Evolutionary conservation across 169 alveolate genomes (phyloP).

Genomic region (Plasmodium berghei): DNA sequence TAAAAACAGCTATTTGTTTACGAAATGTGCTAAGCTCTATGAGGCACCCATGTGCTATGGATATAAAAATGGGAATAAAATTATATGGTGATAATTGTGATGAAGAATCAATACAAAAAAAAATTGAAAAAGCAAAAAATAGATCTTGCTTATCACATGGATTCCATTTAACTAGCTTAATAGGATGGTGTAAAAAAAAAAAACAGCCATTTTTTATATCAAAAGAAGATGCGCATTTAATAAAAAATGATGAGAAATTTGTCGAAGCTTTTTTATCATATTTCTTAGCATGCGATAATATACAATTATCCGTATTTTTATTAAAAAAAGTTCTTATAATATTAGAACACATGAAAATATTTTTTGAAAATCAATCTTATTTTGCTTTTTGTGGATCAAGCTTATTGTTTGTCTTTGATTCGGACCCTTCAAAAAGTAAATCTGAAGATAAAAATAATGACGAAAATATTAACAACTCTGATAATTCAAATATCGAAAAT

Average conservation of each 20-base stretch:
- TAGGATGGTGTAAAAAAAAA: constrained; percentile 77
- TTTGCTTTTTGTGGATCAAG: constrained; percentile 84
- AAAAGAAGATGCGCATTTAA: constrained; percentile 76
- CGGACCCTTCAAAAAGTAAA: constrained; percentile 61
- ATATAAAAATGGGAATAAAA: constrained; percentile 82
- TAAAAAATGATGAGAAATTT: constrained; percentile 69
- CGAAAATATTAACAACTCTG: background rate
- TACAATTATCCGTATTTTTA: constrained; percentile 25
- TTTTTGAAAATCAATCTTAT: constrained; percentile 78
- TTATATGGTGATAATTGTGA: constrained; percentile 82
- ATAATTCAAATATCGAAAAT: background rate
- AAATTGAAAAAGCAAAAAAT: constrained; percentile 78
- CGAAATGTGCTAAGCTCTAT: constrained; percentile 78
- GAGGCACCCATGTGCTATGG: constrained; percentile 85
- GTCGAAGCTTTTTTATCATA: constrained; percentile 75
- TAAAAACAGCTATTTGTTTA: constrained; percentile 77
- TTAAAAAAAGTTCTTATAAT: constrained; percentile 67
- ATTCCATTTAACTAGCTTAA: constrained; percentile 82
- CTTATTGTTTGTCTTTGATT: constrained; percentile 81
- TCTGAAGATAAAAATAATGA: constrained; percentile 10
- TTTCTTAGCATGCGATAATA: constrained; percentile 74
- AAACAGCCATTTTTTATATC: constrained; percentile 74
- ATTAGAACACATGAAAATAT: constrained; percentile 60
- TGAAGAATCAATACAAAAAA: constrained; percentile 75
- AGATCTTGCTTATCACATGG: constrained; percentile 82